phyloP scores from a whole-genome alignment of 169 alveolate genomes.

The Plasmodium falciparum region DNA sequence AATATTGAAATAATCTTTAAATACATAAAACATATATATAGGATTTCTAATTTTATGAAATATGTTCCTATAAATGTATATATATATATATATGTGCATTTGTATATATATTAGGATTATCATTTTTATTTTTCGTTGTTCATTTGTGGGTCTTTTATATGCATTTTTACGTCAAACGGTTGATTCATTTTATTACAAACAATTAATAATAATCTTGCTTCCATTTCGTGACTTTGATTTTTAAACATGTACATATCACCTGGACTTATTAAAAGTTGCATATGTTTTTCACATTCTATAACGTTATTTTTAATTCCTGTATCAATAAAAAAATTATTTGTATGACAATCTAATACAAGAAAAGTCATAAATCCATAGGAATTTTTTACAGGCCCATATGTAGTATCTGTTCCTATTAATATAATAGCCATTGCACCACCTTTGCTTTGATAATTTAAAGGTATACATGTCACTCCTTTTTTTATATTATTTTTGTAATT shows the following conservation, averaged over 20 bases:
- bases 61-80: slow-evolving; percentile 10
- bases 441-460: slow-evolving; percentile 76
- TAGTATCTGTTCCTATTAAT: slow-evolving; percentile 61
- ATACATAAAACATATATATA: too few species aligned
- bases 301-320: slow-evolving; percentile 73
- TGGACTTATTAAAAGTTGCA: slow-evolving; percentile 77
- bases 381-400: slow-evolving; percentile 77
- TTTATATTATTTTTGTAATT: slow-evolving; percentile 71
- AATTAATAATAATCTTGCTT: slow-evolving; percentile 60
- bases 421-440: slow-evolving; percentile 78
- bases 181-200: slow-evolving; percentile 73
- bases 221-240: slow-evolving; percentile 76
- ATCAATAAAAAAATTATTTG: slow-evolving; percentile 67
- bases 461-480: slow-evolving; percentile 76
- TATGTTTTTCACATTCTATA: slow-evolving; percentile 77
- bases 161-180: slow-evolving; percentile 66
- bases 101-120: slow-evolving; percentile 5
- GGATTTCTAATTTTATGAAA: neutral
- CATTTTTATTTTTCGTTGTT: slow-evolving; percentile 24
- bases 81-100: neutral
- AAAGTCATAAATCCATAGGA: slow-evolving; percentile 76
- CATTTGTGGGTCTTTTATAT: slow-evolving; percentile 68
- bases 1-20: too few species aligned
- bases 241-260: slow-evolving; percentile 77
- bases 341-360: slow-evolving; percentile 74